A percentile compares a stretch with the other conserved stretches of the same genome.
Conservation (phyloP, 208 protist species). For the Trypanosoma boissoni region DNA sequence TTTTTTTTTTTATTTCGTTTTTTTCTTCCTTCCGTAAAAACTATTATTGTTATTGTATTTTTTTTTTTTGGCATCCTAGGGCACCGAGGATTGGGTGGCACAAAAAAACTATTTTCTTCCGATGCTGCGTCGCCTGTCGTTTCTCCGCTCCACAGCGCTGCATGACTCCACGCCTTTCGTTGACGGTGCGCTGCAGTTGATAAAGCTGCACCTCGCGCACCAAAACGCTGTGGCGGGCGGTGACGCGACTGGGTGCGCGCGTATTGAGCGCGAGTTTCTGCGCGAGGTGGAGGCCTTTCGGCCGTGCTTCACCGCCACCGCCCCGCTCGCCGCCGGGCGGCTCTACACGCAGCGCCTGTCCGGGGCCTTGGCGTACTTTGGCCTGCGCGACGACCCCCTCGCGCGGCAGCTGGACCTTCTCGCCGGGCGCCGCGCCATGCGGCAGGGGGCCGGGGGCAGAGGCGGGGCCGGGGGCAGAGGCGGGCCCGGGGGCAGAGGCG, state of each 20-base stretch:
- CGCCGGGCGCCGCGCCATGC: conserved; percentile 65
- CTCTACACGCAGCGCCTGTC: conserved; percentile 72
- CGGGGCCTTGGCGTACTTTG: conserved; percentile 73
- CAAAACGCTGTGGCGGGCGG: conserved; percentile 58
- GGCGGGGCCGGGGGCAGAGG: conserved; percentile 16
- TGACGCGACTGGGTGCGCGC: conserved; percentile 49
- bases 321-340: conserved; percentile 61
- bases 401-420: conserved; percentile 78
- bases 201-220: conserved; percentile 84
- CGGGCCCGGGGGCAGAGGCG: conserved; percentile 4
- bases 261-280: conserved; percentile 80
- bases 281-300: conserved; percentile 77
- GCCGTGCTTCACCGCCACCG: conserved; percentile 77
- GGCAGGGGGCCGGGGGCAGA: conserved; percentile 17
- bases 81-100: too few relatives aligned
- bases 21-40: not conserved
- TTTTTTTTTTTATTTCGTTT: not conserved
- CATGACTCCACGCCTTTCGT: conserved; percentile 50
- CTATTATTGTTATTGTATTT: not conserved
- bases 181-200: conserved; percentile 74
- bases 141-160: conserved; percentile 25
- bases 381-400: conserved; percentile 75
- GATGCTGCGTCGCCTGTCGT: conserved; percentile 22
- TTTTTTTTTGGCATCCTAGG: too few relatives aligned
- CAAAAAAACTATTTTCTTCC: too few relatives aligned